These are phyloP conservation scores for Daldinia caldariorum DNA, from an alignment of 495 filamentous ascomycete genomes.

Conservation along the genomic window DNA sequence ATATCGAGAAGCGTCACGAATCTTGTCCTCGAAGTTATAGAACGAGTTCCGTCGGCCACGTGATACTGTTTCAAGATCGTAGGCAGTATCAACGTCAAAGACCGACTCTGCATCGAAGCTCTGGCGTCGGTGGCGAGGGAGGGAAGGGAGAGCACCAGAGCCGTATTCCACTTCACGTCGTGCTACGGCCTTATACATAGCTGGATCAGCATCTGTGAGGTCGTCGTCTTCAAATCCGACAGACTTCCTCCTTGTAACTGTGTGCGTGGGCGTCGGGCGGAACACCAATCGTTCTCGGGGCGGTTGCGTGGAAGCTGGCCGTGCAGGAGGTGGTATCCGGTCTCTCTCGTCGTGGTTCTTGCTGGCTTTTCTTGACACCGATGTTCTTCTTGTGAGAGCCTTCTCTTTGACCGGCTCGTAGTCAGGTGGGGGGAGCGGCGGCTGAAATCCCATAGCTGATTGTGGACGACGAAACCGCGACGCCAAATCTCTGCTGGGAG, in stretches of 20 bases:
- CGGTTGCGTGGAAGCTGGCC: conserved; percentile 54
- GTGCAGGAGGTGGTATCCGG: conserved; percentile 54
- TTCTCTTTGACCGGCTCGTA: conserved; percentile 45
- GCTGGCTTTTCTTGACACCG: conserved; percentile 50
- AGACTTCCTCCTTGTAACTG: conserved; percentile 45
- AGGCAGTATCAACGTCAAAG: conserved; percentile 32
- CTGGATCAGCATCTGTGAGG: conserved; percentile 34
- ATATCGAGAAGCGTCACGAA: conserved; percentile 57
- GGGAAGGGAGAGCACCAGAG: conserved; percentile 40
- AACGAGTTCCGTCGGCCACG: conserved; percentile 45
- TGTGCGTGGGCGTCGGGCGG: conserved; percentile 46
- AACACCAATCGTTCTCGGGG: conserved; percentile 45
- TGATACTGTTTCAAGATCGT: conserved; percentile 39
- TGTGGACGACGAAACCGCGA: conserved; percentile 53
- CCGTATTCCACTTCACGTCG: conserved; percentile 46
- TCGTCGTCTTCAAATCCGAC: conserved; percentile 52
- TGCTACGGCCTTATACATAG: conserved; percentile 50
- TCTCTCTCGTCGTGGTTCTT: conserved; percentile 52
- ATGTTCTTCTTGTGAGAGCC: conserved; percentile 50
- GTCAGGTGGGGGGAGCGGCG: conserved; percentile 46
- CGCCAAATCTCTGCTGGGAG: conserved; percentile 43
- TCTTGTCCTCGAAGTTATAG: conserved; percentile 60
- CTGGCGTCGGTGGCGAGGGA: conserved; percentile 33
- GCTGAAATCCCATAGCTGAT: conserved; percentile 56
- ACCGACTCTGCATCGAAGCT: conserved; percentile 44